Base-by-base conservation (phyloP, 2,329 filamentous ascomycete species). In the Fusarium paranaense region DNA sequence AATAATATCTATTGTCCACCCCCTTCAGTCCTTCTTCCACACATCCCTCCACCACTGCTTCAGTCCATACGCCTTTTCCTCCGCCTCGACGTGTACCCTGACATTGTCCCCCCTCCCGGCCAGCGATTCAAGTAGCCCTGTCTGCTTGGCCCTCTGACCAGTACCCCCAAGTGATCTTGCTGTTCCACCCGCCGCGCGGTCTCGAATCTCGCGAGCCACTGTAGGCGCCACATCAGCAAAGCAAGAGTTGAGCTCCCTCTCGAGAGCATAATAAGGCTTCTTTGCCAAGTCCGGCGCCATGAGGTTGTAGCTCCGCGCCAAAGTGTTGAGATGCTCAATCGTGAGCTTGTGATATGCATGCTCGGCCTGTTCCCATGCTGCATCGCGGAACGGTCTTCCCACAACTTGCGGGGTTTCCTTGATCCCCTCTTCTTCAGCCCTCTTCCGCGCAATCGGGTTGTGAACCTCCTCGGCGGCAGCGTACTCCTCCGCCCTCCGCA, bases 201-300 rank as follows among this genome's bases (percentile, higher is more conserved):
- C 88, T 66, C 88, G 88, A 69, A 98, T 97, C 71, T 92, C 91
- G 2, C 88, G 86, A 0, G 95, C 90, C 5, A 98, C 82, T 56
- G 88, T 85, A 0, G 95, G 95, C 8, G 96, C 96, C 2, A 97
- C 92, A 69, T 98, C 95, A 1, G 95, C 93, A 79, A 92, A 98
- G 81, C 95, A 98, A 4, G 90, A 87, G 33, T 87, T 88, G 18
- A 98, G 87, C 83, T 99, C 97, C 58, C 96, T 90, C 52, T 95
- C 90, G 9, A 98, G 89, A 3, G 88, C 92, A 79, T 95, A 95
- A 82, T 98, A 98, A 0, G 96, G 94, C 82, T 98, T 98, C 83
- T 97, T 97, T 3, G 96, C 95, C 2, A 98, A 87, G 64, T 95
- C 92, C 0, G 97, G 97, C 0, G 97, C 96, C 91, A 97, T 96